These are phyloP conservation scores for Cladosporium phlei DNA, from an alignment of 2,329 filamentous ascomycete species.

Conservation along the genomic window DNA sequence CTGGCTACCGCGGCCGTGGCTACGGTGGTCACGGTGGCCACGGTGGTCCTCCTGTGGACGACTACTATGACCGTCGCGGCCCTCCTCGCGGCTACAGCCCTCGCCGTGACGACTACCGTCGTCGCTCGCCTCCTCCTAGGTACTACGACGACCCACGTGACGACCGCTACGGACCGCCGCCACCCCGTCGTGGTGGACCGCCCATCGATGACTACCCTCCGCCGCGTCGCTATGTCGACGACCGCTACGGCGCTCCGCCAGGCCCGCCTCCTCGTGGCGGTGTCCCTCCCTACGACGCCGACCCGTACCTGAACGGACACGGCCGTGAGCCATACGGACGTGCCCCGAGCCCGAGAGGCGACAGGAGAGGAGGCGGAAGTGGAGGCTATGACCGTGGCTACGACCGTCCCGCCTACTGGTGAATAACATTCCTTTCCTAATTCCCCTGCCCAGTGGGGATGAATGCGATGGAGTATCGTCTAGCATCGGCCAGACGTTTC, in stretches of 20 bases:
- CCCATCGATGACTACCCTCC: conserved; percentile 72
- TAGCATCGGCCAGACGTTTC: background rate
- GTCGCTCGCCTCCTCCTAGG: conserved; percentile 72
- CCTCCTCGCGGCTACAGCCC: conserved; percentile 78
- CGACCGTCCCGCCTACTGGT: conserved; percentile 26
- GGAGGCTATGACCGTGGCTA: conserved; percentile 28
- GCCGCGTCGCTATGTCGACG: conserved; percentile 62
- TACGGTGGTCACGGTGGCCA: conserved; percentile 39
- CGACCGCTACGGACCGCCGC: conserved; percentile 56
- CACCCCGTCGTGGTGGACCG: conserved; percentile 55
- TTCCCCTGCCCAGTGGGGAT: conserved; percentile 1
- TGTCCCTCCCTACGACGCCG: conserved; percentile 51
- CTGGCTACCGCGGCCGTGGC: conserved; percentile 58
- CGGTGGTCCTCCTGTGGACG: conserved; percentile 55
- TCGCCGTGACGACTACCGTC: conserved; percentile 77
- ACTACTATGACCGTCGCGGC: conserved; percentile 75
- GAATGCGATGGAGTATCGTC: background rate
- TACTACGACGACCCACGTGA: conserved; percentile 85
- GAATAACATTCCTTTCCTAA: conserved; percentile 13
- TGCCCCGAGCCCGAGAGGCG: conserved; percentile 47
- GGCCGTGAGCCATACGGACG: conserved; percentile 49
- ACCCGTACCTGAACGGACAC: conserved; percentile 57
- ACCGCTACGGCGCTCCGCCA: conserved; percentile 57
- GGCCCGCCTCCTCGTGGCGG: conserved; percentile 33
- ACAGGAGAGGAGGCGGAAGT: conserved; percentile 25